Conservation (phyloP, 768 basidiomycete species). For the Tricholoma saponaceum region DNA sequence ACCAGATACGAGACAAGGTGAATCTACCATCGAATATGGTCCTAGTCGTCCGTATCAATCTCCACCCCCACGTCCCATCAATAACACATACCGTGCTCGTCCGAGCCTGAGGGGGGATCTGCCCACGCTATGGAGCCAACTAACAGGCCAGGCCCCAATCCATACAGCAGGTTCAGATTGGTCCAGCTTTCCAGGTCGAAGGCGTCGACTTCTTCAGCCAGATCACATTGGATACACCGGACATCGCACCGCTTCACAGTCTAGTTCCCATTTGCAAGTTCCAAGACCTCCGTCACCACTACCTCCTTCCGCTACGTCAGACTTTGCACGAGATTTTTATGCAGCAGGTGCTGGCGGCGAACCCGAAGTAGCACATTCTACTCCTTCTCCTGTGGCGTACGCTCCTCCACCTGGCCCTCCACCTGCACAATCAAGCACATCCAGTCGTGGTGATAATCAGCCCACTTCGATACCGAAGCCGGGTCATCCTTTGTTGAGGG, state of each 20-base stretch:
- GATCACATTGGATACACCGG: constrained; percentile 16
- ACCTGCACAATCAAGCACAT: constrained; percentile 10
- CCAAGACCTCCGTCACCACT: background rate
- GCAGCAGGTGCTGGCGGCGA: constrained; percentile 37
- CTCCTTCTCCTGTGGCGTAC: background rate
- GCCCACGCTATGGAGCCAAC: background rate
- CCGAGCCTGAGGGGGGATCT: background rate
- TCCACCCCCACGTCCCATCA: constrained; percentile 19
- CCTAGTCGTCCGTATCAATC: constrained; percentile 61
- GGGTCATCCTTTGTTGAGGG: constrained; percentile 63
- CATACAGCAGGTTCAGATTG: background rate
- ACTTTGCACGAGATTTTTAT: constrained; percentile 65
- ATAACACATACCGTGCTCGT: constrained; percentile 5
- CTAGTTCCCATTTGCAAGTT: background rate
- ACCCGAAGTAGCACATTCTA: background rate
- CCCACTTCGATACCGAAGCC: constrained; percentile 62
- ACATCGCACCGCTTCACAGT: background rate
- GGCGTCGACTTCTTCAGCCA: constrained; percentile 5
- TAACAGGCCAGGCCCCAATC: background rate
- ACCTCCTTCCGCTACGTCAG: constrained; percentile 28
- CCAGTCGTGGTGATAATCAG: constrained; percentile 19
- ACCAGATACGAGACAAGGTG: constrained; percentile 51
- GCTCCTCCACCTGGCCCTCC: constrained; percentile 18
- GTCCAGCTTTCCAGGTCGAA: background rate
- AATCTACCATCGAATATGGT: constrained; percentile 59